These are phyloP conservation scores for Leccinum subfulvum DNA, from an alignment of 1,284 basidiomycete genomes.

Conservation along the genomic window DNA sequence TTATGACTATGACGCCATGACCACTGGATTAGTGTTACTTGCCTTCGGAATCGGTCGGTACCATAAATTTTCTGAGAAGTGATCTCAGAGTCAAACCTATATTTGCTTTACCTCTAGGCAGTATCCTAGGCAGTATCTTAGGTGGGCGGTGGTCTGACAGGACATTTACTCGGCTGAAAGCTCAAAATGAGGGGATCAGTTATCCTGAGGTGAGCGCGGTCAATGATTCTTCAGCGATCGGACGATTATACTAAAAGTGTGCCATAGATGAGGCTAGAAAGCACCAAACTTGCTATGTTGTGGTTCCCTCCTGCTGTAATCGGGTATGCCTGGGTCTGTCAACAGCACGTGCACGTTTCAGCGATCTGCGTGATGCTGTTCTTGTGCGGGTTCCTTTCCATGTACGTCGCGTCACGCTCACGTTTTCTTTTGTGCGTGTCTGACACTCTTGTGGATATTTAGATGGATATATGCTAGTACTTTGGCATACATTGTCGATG, in stretches of 20 bases:
- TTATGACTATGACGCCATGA: slow-evolving; percentile 71
- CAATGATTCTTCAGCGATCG: too few relatives aligned
- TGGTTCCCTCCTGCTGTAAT: slow-evolving; percentile 59
- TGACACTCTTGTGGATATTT: slow-evolving; percentile 3
- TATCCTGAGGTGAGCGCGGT: slow-evolving; percentile 59
- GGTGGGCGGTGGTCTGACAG: slow-evolving; percentile 81
- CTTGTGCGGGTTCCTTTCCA: slow-evolving; percentile 64
- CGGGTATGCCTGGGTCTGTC: slow-evolving; percentile 77
- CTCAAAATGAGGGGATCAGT: slow-evolving; percentile 59
- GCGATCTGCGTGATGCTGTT: slow-evolving; percentile 67
- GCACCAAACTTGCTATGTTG: slow-evolving; percentile 56
- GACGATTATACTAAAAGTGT: not conserved
- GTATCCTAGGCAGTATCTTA: slow-evolving; percentile 65
- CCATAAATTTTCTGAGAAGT: not conserved
- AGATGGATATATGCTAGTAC: slow-evolving; percentile 74
- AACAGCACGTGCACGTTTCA: slow-evolving; percentile 63
- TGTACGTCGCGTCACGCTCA: slow-evolving; percentile 46
- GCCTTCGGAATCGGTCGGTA: slow-evolving; percentile 66
- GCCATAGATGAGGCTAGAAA: slow-evolving; percentile 69
- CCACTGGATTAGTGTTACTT: slow-evolving; percentile 78
- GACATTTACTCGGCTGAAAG: slow-evolving; percentile 57
- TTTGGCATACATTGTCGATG: slow-evolving; percentile 76
- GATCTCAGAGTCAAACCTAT: not conserved
- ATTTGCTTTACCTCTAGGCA: slow-evolving; percentile 40
- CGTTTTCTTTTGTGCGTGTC: not conserved